phyloP scores from a whole-genome alignment of 2,329 filamentous ascomycete genomes.

The Scopulariopsis brevicaulis region DNA sequence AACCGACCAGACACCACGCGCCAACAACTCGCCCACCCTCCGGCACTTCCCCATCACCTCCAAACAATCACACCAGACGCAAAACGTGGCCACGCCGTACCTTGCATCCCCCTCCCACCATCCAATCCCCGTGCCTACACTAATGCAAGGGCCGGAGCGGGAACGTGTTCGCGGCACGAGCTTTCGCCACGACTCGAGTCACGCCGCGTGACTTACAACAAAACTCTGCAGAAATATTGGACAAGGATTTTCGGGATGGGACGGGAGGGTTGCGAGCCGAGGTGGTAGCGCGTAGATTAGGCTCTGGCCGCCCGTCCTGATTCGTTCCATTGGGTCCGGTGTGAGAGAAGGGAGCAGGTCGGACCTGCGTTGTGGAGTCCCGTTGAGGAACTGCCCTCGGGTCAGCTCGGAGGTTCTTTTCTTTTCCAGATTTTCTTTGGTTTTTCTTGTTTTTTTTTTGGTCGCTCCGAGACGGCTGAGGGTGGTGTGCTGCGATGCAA shows the following conservation, averaged over 20 bases:
- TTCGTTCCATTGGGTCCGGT: not conserved
- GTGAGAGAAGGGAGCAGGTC: not conserved
- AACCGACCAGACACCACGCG: not conserved
- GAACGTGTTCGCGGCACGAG: not conserved
- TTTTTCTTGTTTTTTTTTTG: too few species aligned
- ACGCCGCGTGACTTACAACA: not conserved
- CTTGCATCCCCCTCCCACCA: constrained; percentile 1
- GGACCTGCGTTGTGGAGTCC: not conserved
- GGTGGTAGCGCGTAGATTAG: not conserved
- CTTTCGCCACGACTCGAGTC: not conserved
- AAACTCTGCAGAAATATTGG: not conserved
- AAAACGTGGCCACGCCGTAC: not conserved
- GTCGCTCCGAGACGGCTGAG: too few species aligned
- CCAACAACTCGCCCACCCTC: not conserved
- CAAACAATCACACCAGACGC: not conserved
- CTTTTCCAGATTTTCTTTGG: too few species aligned
- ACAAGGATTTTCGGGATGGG: not conserved
- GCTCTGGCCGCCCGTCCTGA: not conserved
- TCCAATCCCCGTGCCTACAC: not conserved
- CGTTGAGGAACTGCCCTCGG: too few species aligned
- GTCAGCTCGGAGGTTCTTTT: too few species aligned
- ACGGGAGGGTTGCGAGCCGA: not conserved
- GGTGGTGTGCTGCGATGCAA: too few species aligned
- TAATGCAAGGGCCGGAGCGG: constrained; percentile 3
- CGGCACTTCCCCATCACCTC: not conserved